Percentiles rank a stretch among this genome's conserved stretches.
Evolutionary conservation across 306 rosid genomes (phyloP).

Genomic region (Lupinus albus): DNA sequence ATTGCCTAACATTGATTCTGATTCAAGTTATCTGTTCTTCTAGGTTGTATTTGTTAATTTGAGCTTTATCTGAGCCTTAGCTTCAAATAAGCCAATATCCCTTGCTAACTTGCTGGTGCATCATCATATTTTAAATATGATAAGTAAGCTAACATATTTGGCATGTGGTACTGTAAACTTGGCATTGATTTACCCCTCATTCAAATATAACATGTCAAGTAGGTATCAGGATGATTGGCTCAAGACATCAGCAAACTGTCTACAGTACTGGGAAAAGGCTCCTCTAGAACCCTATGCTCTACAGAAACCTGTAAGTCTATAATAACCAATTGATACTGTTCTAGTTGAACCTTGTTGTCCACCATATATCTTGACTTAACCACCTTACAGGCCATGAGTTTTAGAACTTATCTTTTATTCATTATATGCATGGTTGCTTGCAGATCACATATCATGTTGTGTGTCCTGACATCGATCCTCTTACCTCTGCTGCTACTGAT

Average conservation of each 20-base stretch:
- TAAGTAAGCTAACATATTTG: slow-evolving; percentile 8
- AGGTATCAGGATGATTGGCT: slow-evolving; percentile 99
- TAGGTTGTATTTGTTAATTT: slow-evolving; percentile 14
- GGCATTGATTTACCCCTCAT: slow-evolving; percentile 31
- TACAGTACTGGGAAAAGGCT: slow-evolving; percentile 96
- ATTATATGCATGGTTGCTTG: slow-evolving; percentile 48
- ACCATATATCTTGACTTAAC: slow-evolving; percentile 15
- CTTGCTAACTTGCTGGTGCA: not conserved
- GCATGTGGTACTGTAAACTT: slow-evolving; percentile 17
- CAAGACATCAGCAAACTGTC: slow-evolving; percentile 78
- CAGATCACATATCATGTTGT: slow-evolving; percentile 81
- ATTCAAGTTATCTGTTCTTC: not conserved
- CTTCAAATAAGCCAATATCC: not conserved
- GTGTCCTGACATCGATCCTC: slow-evolving; percentile 98
- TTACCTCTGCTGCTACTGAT: slow-evolving; percentile 87
- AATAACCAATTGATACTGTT: slow-evolving; percentile 32
- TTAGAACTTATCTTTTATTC: slow-evolving; percentile 29
- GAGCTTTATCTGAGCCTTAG: not conserved
- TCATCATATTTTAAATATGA: not conserved
- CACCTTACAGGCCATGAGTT: slow-evolving; percentile 20
- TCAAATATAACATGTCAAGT: slow-evolving; percentile 29
- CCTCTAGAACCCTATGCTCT: slow-evolving; percentile 95
- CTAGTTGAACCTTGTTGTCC: slow-evolving; percentile 22
- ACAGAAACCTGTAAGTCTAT: slow-evolving; percentile 79
- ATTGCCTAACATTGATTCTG: no score